Base-by-base conservation (phyloP, 108 stramenopile species). In the Cyclotella sp. region DNA sequence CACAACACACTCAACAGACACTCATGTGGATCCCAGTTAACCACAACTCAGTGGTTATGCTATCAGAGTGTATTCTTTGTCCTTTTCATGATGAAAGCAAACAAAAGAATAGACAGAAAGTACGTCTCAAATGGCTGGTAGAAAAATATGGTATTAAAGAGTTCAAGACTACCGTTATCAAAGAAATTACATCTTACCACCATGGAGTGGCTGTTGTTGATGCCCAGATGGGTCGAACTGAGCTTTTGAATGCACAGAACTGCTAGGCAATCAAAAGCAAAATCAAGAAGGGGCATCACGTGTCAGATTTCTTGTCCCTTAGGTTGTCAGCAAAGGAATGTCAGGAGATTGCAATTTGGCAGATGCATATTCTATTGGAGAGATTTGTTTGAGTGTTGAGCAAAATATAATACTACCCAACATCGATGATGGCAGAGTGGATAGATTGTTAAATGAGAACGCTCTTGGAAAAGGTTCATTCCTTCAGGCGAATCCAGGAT, bases 391-490 rank as follows among this genome's bases (percentile, higher is more conserved):
- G 72, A 98, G 96, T 34, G 97, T 98, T 14, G 96, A 97, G 40
- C 96, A 98, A 82, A 98, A 97, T 77, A 49, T 96, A 13, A 90
- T 98, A 53, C 72, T 98, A 29, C 96, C 97, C 13, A 96, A 98
- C 71, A 95, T 98, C 34, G 86, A 87, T 63, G 84, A 91, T 58
- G 86, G 40, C 60, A 77, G 85, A 52, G 80, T 98, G 5, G 82
- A 77, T 41, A 84, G 82, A 13, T 73, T 97, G 41, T 76, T 88
- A 43, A 73, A 78, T 44, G 95, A 96, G 70, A 74, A 83, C 7
- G 77, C 84, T 39, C 68, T 97, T 13, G 77, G 78, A 30, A 46
- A 44, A 16, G 84, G 75, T 39, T 82, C 72, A 9, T 87, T 91
- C 28, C 73, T 94, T 8, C 79, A 83, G 59, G 87, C 83, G 9